A percentile compares a stretch with the other conserved stretches of the same genome.
Conservation (phyloP, 108 stramenopile genomes). For the Pelagomonas calceolata region DNA sequence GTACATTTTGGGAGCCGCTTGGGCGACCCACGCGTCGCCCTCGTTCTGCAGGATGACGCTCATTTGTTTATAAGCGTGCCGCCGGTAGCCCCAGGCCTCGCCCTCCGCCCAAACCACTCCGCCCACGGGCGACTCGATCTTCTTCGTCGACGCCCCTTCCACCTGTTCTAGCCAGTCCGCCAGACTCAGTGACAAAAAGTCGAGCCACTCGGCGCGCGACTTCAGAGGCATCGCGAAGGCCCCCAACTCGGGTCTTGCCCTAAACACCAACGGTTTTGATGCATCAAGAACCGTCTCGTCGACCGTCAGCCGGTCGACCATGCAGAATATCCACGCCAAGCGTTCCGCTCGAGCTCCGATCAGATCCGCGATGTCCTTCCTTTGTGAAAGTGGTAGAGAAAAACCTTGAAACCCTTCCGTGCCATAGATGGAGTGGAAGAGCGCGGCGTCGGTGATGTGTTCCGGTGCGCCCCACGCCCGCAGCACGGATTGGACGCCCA, state of each 20-base stretch:
- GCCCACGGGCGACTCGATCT: constrained; percentile 10
- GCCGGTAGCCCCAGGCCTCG: constrained; percentile 57
- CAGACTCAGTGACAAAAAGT: constrained; percentile 55
- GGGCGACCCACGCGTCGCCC: background rate
- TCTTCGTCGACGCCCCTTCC: constrained; percentile 48
- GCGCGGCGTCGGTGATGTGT: constrained; percentile 59
- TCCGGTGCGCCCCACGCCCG: constrained; percentile 42
- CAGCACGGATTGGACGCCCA: constrained; percentile 62
- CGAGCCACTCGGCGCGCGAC: constrained; percentile 51
- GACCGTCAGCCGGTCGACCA: constrained; percentile 56
- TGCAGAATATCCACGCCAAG: constrained; percentile 59
- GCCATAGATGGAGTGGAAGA: constrained; percentile 69
- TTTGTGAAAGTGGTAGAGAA: constrained; percentile 43
- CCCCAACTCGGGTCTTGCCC: constrained; percentile 54
- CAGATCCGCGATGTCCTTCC: constrained; percentile 34
- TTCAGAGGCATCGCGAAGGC: constrained; percentile 43
- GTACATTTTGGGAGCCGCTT: no score
- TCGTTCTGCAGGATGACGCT: constrained; percentile 26
- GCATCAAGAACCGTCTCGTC: constrained; percentile 39
- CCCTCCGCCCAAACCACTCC: constrained; percentile 46
- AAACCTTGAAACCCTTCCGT: constrained; percentile 70
- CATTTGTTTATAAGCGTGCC: constrained; percentile 55
- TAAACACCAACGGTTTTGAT: constrained; percentile 20
- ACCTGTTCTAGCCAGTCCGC: constrained; percentile 72
- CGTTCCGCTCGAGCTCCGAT: constrained; percentile 57